Percentiles rank a stretch among this genome's conserved stretches.
phyloP scores from a whole-genome alignment of 495 filamentous ascomycete species.

The Cairneyella variabilis region DNA sequence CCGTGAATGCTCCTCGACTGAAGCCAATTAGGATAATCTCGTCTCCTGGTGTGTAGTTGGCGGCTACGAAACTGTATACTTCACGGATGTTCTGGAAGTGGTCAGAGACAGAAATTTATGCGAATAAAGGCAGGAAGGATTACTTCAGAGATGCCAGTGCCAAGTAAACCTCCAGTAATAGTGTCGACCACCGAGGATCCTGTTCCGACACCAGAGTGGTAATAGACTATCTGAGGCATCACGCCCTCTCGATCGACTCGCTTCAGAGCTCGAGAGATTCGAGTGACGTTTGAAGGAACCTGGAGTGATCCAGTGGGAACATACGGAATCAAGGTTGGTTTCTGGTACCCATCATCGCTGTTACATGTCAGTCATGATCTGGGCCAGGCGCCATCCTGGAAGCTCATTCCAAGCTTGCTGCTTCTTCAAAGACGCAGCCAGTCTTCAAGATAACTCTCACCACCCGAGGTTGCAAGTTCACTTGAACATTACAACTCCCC shows the following conservation, averaged over 20 bases:
- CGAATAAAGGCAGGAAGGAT: slow-evolving; percentile 36
- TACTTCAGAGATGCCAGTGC: slow-evolving; percentile 25
- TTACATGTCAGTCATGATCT: not conserved
- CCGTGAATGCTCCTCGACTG: slow-evolving; percentile 70
- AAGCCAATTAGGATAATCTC: slow-evolving; percentile 72
- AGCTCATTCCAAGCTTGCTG: too few relatives aligned
- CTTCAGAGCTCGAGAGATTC: slow-evolving; percentile 39
- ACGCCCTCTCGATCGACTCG: slow-evolving; percentile 31
- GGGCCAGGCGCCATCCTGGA: too few relatives aligned
- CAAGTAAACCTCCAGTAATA: slow-evolving; percentile 21
- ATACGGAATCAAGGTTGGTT: slow-evolving; percentile 24
- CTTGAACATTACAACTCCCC: too few relatives aligned
- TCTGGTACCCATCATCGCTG: slow-evolving; percentile 24
- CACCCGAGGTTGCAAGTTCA: too few relatives aligned
- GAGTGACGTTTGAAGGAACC: slow-evolving; percentile 41
- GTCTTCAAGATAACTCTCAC: too few relatives aligned
- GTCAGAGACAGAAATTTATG: not conserved
- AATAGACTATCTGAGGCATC: slow-evolving; percentile 44
- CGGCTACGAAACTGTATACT: slow-evolving; percentile 62
- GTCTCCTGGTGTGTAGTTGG: slow-evolving; percentile 65
- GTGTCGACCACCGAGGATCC: slow-evolving; percentile 11
- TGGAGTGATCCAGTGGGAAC: slow-evolving; percentile 20
- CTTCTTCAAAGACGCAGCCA: too few relatives aligned
- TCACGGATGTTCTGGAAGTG: slow-evolving; percentile 56
- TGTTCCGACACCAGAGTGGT: slow-evolving; percentile 48